A percentile compares a stretch with the other conserved stretches of the same genome.
Conservation (phyloP, 805 yeast genomes). For the Candida pini region DNA sequence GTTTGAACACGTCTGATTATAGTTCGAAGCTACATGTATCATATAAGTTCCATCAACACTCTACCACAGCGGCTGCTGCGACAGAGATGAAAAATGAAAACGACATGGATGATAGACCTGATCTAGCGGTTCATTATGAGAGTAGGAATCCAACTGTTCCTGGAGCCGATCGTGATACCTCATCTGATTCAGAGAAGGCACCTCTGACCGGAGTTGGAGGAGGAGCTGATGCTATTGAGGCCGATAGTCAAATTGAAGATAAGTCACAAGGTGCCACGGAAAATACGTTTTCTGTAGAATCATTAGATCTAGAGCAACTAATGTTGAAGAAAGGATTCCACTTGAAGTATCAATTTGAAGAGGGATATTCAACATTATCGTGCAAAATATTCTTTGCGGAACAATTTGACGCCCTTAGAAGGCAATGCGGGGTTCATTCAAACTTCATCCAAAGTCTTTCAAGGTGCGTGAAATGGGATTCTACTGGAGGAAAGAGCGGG, state of each 20-base stretch:
- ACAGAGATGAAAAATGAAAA: neutral
- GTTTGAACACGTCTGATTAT: slow-evolving; percentile 82
- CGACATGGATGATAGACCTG: neutral
- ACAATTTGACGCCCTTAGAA: slow-evolving; percentile 91
- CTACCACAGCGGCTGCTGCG: slow-evolving; percentile 3
- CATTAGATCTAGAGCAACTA: slow-evolving; percentile 48
- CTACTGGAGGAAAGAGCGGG: slow-evolving; percentile 95
- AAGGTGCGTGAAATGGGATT: slow-evolving; percentile 92
- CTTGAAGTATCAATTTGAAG: slow-evolving; percentile 85
- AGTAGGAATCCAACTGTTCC: neutral
- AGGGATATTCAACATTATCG: slow-evolving; percentile 74
- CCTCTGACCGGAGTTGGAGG: no score
- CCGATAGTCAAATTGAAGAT: neutral
- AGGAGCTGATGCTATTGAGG: neutral
- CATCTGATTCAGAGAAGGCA: neutral
- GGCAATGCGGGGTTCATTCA: slow-evolving; percentile 71
- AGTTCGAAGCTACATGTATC: slow-evolving; percentile 32
- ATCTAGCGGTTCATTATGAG: no score
- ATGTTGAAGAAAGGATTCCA: slow-evolving; percentile 86
- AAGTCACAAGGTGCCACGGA: neutral
- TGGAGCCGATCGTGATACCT: neutral
- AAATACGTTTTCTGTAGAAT: neutral
- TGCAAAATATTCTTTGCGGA: slow-evolving; percentile 95
- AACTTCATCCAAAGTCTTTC: slow-evolving; percentile 84
- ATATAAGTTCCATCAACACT: slow-evolving; percentile 22